Conservation (phyloP, 2,329 filamentous ascomycete genomes). For the Fusarium sterilihyphosum region DNA sequence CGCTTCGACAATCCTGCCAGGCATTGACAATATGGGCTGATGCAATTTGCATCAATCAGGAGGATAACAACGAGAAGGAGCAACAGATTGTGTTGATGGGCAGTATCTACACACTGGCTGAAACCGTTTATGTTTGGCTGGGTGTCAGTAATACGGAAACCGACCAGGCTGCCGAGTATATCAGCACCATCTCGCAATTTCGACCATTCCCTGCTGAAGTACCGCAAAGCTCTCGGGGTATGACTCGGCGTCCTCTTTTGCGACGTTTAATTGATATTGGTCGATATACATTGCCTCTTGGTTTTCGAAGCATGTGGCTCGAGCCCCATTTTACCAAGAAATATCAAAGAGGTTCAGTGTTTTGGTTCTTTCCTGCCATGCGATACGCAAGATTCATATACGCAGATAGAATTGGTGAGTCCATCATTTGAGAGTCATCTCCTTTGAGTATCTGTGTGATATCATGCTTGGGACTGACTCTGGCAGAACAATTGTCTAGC, state of each 20-base stretch:
- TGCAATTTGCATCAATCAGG: not conserved
- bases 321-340: rapidly evolving
- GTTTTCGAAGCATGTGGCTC: rapidly evolving
- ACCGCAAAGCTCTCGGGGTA: rapidly evolving
- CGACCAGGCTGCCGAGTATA: not conserved
- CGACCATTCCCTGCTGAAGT: rapidly evolving
- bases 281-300: not conserved
- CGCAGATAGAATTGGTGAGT: not conserved
- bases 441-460: rapidly evolving
- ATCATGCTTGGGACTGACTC: rapidly evolving
- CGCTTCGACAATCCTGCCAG: rapidly evolving
- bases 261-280: rapidly evolving
- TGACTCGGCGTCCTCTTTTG: rapidly evolving
- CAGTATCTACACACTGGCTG: not conserved
- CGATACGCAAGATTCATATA: rapidly evolving
- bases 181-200: rapidly evolving
- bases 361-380: rapidly evolving
- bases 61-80: not conserved
- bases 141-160: not conserved
- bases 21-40: not conserved
- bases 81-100: not conserved
- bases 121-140: not conserved
- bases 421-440: no score
- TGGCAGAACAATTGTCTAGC: not conserved
- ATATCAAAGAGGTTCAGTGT: rapidly evolving